Conservation (phyloP, 202 grass and related monocot species). For the Digitaria exilis region DNA sequence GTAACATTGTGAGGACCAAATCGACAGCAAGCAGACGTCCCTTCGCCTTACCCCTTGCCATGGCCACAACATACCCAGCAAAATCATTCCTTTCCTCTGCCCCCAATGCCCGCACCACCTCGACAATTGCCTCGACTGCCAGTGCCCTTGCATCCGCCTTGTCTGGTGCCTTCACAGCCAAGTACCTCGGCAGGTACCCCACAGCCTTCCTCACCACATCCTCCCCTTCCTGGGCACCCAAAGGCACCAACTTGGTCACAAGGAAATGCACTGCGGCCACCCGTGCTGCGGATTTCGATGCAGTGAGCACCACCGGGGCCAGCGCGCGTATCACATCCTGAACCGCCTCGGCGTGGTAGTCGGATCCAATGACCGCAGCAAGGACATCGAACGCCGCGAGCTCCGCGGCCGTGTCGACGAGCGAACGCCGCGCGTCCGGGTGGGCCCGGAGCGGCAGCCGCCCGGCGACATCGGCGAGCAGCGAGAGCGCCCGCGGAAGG, state of each 20-base stretch:
- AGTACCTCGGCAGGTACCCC: constrained; percentile 63
- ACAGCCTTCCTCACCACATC: constrained; percentile 66
- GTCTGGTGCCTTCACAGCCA: constrained; percentile 70
- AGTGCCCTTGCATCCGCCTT: constrained; percentile 66
- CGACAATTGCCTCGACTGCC: constrained; percentile 79
- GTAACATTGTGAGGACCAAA: constrained; percentile 62
- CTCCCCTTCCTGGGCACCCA: constrained; percentile 57
- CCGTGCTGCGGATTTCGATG: constrained; percentile 46
- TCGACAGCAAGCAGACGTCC: constrained; percentile 78
- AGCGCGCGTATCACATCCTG: constrained; percentile 71
- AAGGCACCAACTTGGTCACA: constrained; percentile 65
- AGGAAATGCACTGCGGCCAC: constrained; percentile 62
- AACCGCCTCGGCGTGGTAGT: constrained; percentile 43
- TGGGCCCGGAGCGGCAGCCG: constrained; percentile 57
- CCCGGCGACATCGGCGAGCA: constrained; percentile 54
- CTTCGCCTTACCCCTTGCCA: constrained; percentile 68
- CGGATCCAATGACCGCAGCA: constrained; percentile 51
- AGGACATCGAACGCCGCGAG: constrained; percentile 64
- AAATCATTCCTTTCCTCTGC: constrained; percentile 45
- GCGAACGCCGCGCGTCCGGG: constrained; percentile 60
- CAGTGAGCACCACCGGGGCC: constrained; percentile 45
- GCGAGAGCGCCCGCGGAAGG: constrained; percentile 46
- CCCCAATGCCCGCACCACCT: constrained; percentile 54
- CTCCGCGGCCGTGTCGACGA: constrained; percentile 65
- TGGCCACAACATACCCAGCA: constrained; percentile 54